A percentile compares a stretch with the other conserved stretches of the same genome.
These are phyloP conservation scores for Huntiella decipiens DNA, from an alignment of 2,329 filamentous ascomycete species.

Conservation along the genomic window DNA sequence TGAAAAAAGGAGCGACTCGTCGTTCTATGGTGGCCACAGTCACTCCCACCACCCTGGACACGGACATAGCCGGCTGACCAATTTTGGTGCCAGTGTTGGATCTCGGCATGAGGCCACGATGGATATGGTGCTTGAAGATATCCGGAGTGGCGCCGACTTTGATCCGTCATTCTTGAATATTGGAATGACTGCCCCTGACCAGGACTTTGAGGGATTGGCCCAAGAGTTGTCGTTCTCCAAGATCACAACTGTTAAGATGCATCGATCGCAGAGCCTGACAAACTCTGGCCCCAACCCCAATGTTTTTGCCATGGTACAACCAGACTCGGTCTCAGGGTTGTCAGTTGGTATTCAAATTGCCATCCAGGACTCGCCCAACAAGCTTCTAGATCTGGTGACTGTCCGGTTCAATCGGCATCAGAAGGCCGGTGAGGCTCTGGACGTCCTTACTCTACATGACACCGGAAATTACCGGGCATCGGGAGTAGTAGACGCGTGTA, in stretches of 20 bases:
- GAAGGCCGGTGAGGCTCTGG: neutral
- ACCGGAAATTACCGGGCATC: slow-evolving; percentile 39
- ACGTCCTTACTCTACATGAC: slow-evolving; percentile 13
- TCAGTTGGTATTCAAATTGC: slow-evolving; percentile 42
- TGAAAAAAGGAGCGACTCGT: slow-evolving; percentile 46
- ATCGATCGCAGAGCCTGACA: slow-evolving; percentile 15
- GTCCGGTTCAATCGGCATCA: slow-evolving; percentile 5
- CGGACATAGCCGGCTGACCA: neutral
- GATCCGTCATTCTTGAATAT: slow-evolving; percentile 42
- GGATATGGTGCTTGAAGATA: slow-evolving; percentile 49
- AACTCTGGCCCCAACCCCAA: slow-evolving; percentile 17
- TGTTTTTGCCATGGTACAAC: slow-evolving; percentile 48
- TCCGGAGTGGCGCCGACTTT: slow-evolving; percentile 40
- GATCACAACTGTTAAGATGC: slow-evolving; percentile 46
- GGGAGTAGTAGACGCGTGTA: slow-evolving; percentile 55
- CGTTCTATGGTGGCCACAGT: slow-evolving; percentile 29
- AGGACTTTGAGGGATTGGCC: slow-evolving; percentile 47
- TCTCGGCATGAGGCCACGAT: neutral
- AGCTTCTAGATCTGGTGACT: slow-evolving; percentile 26
- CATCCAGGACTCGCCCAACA: slow-evolving; percentile 50
- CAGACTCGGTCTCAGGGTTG: slow-evolving; percentile 34
- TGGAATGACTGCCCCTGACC: neutral
- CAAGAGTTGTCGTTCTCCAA: slow-evolving; percentile 56
- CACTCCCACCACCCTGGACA: slow-evolving; percentile 16
- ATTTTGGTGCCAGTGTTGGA: neutral